These are phyloP conservation scores for Solanum chiquidenum DNA, from an alignment of 257 asterid species.

Conservation along the genomic window DNA sequence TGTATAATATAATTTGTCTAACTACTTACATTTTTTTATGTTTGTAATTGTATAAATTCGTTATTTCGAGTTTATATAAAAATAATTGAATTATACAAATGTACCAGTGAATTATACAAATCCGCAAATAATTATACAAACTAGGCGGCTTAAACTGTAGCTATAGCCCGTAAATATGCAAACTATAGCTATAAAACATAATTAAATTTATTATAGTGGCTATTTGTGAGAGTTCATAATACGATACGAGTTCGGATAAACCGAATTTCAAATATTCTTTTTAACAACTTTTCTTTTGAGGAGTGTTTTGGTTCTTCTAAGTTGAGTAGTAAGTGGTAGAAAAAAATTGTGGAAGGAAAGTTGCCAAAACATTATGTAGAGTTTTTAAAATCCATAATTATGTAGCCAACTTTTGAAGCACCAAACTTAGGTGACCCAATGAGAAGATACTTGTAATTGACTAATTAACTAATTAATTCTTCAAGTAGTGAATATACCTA, in stretches of 20 bases:
- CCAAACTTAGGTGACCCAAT: not conserved
- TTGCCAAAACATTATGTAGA: not conserved
- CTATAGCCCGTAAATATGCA: too few relatives aligned
- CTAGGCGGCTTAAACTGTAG: too few relatives aligned
- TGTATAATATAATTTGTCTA: too few relatives aligned
- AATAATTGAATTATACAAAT: too few relatives aligned
- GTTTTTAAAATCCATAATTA: not conserved
- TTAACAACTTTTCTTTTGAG: not conserved
- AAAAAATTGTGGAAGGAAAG: not conserved
- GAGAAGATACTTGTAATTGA: not conserved
- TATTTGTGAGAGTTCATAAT: too few relatives aligned
- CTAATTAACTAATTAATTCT: conserved; percentile 12
- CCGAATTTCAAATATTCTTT: not conserved
- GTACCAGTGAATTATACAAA: too few relatives aligned
- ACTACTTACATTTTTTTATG: too few relatives aligned
- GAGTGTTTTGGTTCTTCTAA: not conserved
- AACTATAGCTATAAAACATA: too few relatives aligned
- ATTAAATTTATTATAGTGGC: too few relatives aligned
- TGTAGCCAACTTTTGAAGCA: not conserved
- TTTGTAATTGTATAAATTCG: too few relatives aligned
- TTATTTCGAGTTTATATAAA: too few relatives aligned
- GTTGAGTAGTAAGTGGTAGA: not conserved
- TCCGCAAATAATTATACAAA: too few relatives aligned
- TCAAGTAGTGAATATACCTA: not conserved
- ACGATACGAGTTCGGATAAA: not conserved